A percentile compares a stretch with the other conserved stretches of the same genome.
Conservation (phyloP, 2,329 filamentous ascomycete species). For the Epicoccum nigrum region DNA sequence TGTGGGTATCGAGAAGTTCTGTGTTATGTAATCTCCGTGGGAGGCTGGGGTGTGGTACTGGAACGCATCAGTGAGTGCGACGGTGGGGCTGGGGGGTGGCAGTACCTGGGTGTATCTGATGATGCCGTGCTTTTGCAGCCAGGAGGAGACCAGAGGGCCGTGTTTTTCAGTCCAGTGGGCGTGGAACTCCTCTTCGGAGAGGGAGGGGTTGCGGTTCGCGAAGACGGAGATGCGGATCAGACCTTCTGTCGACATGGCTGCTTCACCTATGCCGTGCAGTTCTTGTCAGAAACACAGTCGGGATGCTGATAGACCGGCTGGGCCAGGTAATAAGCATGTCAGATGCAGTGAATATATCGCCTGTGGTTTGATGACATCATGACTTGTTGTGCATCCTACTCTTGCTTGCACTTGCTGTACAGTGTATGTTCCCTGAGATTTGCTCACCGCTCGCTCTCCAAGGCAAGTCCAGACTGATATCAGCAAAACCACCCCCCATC, state of each 20-base stretch:
- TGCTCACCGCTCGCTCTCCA: too few relatives aligned
- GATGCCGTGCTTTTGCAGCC: slow-evolving; percentile 28
- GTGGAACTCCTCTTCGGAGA: slow-evolving; percentile 31
- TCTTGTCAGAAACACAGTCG: too few relatives aligned
- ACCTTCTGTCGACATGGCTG: background rate
- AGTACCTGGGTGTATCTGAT: slow-evolving; percentile 35
- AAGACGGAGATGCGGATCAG: slow-evolving; percentile 30
- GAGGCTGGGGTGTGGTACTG: slow-evolving; percentile 32
- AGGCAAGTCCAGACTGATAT: too few relatives aligned
- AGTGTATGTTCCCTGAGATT: too few relatives aligned
- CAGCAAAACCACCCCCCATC: slow-evolving; percentile 54
- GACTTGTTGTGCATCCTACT: background rate
- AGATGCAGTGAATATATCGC: background rate
- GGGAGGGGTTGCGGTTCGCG: slow-evolving; percentile 29
- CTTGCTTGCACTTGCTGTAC: background rate
- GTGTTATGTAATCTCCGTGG: slow-evolving; percentile 21
- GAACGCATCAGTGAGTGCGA: background rate
- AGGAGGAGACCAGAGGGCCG: slow-evolving; percentile 26
- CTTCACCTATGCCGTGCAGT: too few relatives aligned
- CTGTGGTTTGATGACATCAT: slow-evolving; percentile 7
- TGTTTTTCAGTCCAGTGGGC: slow-evolving; percentile 35
- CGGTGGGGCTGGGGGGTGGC: too few relatives aligned
- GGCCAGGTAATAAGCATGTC: too few relatives aligned
- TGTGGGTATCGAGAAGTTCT: too few relatives aligned
- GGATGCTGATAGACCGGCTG: too few relatives aligned